phyloP scores from a whole-genome alignment of 345 rosid genomes.

The Nasturtium officinale region DNA sequence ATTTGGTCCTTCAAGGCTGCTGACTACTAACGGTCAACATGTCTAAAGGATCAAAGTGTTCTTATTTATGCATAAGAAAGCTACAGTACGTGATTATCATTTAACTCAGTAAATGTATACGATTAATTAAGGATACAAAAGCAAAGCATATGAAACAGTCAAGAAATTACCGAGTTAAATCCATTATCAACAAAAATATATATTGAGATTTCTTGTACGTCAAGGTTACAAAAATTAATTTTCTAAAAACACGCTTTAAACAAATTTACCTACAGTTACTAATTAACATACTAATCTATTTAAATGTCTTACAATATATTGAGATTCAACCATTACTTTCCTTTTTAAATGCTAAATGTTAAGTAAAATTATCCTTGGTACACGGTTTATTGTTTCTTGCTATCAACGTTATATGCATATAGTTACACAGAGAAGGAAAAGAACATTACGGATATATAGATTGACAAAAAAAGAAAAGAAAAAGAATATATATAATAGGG shows the following conservation, averaged over 20 bases:
- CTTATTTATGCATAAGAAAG: slow-evolving; percentile 1
- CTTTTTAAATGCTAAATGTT: not conserved
- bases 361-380: not conserved
- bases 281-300: not conserved
- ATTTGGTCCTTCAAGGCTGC: slow-evolving; percentile 47
- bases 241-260: not conserved
- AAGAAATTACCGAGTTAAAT: not conserved
- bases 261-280: not conserved
- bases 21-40: slow-evolving; percentile 37
- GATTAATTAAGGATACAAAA: not conserved
- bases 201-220: not conserved
- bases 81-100: not conserved
- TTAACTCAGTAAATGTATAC: not conserved
- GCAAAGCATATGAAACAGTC: not conserved
- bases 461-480: too few species aligned
- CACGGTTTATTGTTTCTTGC: too few species aligned
- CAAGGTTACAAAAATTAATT: not conserved
- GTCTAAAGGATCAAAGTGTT: slow-evolving; percentile 20
- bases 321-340: not conserved
- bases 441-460: not conserved
- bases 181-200: not conserved
- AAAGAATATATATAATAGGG: too few species aligned
- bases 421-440: not conserved
- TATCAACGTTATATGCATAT: not conserved
- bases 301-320: not conserved